Evolutionary conservation across 1,284 basidiomycete species (phyloP).

Genomic region (Marasmius oreades): DNA sequence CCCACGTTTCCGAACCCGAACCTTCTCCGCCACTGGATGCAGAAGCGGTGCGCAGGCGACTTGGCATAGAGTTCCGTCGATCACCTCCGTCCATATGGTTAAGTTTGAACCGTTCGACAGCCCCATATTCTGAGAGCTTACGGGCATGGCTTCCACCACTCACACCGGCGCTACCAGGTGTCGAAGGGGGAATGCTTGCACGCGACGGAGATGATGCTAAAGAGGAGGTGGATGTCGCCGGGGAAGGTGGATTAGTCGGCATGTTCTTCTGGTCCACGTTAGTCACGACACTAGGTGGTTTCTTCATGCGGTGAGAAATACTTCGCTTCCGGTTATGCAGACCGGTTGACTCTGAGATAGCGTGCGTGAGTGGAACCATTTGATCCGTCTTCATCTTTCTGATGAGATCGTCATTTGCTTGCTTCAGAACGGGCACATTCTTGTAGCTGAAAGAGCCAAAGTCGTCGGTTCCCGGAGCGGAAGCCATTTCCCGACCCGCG

Average conservation of each 20-base stretch:
- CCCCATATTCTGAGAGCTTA: constrained; percentile 82
- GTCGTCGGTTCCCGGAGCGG: constrained; percentile 71
- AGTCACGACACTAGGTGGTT: constrained; percentile 74
- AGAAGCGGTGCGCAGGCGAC: constrained; percentile 84
- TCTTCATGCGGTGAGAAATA: constrained; percentile 71
- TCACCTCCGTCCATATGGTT: constrained; percentile 71
- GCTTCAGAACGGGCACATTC: constrained; percentile 94
- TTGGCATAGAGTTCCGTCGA: constrained; percentile 85
- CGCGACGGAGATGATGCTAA: constrained; percentile 90
- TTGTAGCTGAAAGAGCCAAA: constrained; percentile 99
- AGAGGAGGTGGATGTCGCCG: constrained; percentile 90
- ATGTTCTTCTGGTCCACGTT: constrained; percentile 57
- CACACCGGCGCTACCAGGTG: constrained; percentile 53
- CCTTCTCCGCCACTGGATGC: constrained; percentile 74
- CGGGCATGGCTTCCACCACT: constrained; percentile 53
- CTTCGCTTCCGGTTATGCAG: constrained; percentile 66
- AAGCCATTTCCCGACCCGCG: constrained; percentile 41
- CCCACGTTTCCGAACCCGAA: constrained; percentile 74
- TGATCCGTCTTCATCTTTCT: constrained; percentile 89
- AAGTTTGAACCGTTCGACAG: constrained; percentile 82
- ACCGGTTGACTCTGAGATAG: constrained; percentile 61
- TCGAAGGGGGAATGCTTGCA: constrained; percentile 64
- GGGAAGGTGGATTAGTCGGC: constrained; percentile 76
- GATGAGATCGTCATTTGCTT: constrained; percentile 98
- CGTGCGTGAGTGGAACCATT: constrained; percentile 66